A percentile compares a stretch with the other conserved stretches of the same genome.
Evolutionary conservation across 2,329 filamentous ascomycete genomes (phyloP).

Genomic region (Aureobasidium sp.): DNA sequence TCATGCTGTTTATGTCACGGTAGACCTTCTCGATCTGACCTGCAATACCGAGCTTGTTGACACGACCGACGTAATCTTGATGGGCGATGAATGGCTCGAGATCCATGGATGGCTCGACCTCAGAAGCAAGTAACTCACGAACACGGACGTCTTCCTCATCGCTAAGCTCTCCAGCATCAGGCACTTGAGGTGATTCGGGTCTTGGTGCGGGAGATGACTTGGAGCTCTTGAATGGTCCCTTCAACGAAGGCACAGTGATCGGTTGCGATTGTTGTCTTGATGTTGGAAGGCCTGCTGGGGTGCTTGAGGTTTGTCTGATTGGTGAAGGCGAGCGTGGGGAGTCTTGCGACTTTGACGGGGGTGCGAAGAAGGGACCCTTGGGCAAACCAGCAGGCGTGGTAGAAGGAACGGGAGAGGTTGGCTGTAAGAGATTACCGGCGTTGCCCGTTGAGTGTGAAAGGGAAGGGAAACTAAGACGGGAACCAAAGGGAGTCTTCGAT

Average conservation of each 20-base stretch:
- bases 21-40: conserved; percentile 49
- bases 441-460: conserved; percentile 2
- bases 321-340: conserved; percentile 64
- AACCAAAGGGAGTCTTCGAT: conserved; percentile 8
- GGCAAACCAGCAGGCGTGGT: conserved; percentile 15
- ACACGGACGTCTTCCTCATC: conserved; percentile 65
- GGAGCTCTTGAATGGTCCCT: conserved; percentile 9
- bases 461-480: conserved; percentile 13
- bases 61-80: conserved; percentile 35
- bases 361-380: conserved; percentile 14
- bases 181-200: conserved; percentile 26
- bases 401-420: conserved; percentile 9
- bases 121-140: conserved; percentile 52
- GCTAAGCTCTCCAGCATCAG: conserved; percentile 41
- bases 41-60: conserved; percentile 33
- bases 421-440: not conserved
- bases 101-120: conserved; percentile 51
- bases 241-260: conserved; percentile 16
- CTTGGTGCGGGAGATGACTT: conserved; percentile 18
- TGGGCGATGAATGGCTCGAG: conserved; percentile 60
- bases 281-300: conserved; percentile 31
- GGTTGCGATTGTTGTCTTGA: conserved; percentile 13
- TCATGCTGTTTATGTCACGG: conserved; percentile 84
- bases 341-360: conserved; percentile 12
- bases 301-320: conserved; percentile 45